Evolutionary conservation across 1,284 basidiomycete genomes (phyloP), one percentile per base, ranked within the genome.

Genomic region (Sporisorium exsertum): DNA sequence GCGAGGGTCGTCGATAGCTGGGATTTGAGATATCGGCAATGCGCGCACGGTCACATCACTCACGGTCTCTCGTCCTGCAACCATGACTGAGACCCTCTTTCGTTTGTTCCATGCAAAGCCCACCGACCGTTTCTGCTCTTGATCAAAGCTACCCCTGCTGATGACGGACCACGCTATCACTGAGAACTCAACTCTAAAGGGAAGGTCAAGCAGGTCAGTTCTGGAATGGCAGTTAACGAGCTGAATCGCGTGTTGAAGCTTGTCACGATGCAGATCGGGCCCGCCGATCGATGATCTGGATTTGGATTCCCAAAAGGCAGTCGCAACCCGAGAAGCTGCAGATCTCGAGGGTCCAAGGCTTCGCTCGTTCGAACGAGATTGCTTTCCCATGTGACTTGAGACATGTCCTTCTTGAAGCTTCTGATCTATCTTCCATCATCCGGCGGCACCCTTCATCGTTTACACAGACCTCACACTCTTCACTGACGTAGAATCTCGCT

Each of bases 1-100:
- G 53, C 24, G 53, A 54, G 16, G 10, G 56, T 20, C 56, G 46
- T 50, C 56, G 50, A 50, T 40, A 24, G 56, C 56, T 50, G 49
- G 47, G 9, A 6, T 33, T 29, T 43, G 18, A 42, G 22, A n/a
- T 37, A 26, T 40, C 13, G 12, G 22, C n/a, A 33, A n/a, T 32
- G 18, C 35, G 47, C 47, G 56, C 56, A 58, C 35, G 46, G 56
- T 40, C 56, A 50, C 56, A 35, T 47, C 35, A 7, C n/a, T 20
- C 27, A n/a, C 8, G 15, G 15, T 29, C 16, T 32, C 29, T 46
- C 24, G 43, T 22, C 24, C 35, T 58, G 47, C 57, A 50, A 51
- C 46, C 37, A 58, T 58, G 57, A 58, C 57, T 58, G 50, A 58
- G 35, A 24, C 37, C 24, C 43, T 18, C 13, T 32, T 49, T 8